Base-by-base conservation (phyloP, 169 alveolate species). In the Plasmodium gaboni region DNA sequence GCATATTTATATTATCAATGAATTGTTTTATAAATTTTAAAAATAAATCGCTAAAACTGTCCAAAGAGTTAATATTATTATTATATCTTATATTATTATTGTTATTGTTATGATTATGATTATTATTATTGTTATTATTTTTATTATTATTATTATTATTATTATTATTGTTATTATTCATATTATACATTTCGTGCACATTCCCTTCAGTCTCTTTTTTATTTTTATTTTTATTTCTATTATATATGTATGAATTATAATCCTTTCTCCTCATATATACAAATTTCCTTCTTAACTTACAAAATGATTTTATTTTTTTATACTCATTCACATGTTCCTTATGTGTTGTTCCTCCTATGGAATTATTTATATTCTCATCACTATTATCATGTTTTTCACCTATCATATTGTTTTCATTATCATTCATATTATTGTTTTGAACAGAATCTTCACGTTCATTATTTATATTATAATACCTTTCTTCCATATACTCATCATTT, bases 251-350 rank as follows among this genome's bases (percentile, higher is more conserved):
- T 19, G 69, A 76, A n/a, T 22, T 53, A 22, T 65, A 48, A 46
- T 64, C 42, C 70, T 2, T 59, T 59, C 38, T 51, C 24, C 22
- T 48, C 24, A 76, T 22, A 42, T 65, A 50, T 2, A 28, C 28
- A 24, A 64, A 76, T 44, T 76, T 76, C 26, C 51, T 76, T 57
- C 65, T 76, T 70, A 76, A 63, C 53, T 64, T 76, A 68, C 74
- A 76, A 64, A 76, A 76, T 46, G 24, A 72, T 44, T 64, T 76
- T 38, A 76, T 38, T 22, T 76, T 64, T 38, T 44, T 74, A 24
- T 8, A n/a, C 19, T 74, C 48, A 28, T 15, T 32, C 61, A 42
- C 65, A 65, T 46, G 42, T 15, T 6, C 64, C 32, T 2, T 48
- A 5, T 22, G 12, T 10, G 55, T 51, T 71, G 32, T 2, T 24